phyloP scores from a whole-genome alignment of 2,329 filamentous ascomycete species.

The Aspergillus sp. region DNA sequence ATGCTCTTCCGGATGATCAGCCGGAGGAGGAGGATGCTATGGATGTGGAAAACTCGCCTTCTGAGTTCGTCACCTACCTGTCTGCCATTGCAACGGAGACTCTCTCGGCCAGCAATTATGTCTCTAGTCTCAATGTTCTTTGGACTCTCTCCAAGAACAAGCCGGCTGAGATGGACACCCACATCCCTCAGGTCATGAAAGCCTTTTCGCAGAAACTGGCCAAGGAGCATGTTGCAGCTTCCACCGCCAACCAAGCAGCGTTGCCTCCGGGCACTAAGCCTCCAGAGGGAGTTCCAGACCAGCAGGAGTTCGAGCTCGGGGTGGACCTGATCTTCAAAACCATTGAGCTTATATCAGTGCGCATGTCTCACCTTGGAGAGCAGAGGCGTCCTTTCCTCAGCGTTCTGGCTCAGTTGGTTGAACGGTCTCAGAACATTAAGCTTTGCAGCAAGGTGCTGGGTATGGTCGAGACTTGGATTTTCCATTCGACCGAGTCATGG shows the following conservation, averaged over 20 bases:
- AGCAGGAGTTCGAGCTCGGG: slow-evolving; percentile 83
- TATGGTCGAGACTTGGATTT: slow-evolving; percentile 96
- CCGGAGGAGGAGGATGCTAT: slow-evolving; percentile 82
- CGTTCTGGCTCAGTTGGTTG: slow-evolving; percentile 89
- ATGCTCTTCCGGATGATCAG: slow-evolving; percentile 79
- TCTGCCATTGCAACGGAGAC: slow-evolving; percentile 86
- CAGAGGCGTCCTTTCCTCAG: slow-evolving; percentile 91
- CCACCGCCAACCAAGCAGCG: slow-evolving; percentile 55
- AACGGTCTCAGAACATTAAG: slow-evolving; percentile 84
- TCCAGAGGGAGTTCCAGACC: slow-evolving; percentile 55
- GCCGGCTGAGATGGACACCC: slow-evolving; percentile 83
- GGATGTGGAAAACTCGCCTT: slow-evolving; percentile 73
- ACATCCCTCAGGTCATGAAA: slow-evolving; percentile 88
- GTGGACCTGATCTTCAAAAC: slow-evolving; percentile 91
- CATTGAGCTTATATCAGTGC: slow-evolving; percentile 85
- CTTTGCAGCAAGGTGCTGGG: slow-evolving; percentile 90
- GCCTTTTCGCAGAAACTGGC: slow-evolving; percentile 88
- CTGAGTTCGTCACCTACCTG: slow-evolving; percentile 83
- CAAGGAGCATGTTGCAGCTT: slow-evolving; percentile 83
- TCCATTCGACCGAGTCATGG: slow-evolving; percentile 91
- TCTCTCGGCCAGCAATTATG: slow-evolving; percentile 76
- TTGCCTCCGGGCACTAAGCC: slow-evolving; percentile 43
- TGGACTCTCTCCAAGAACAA: slow-evolving; percentile 88
- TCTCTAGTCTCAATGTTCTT: slow-evolving; percentile 86
- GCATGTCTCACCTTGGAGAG: slow-evolving; percentile 91